Percentiles rank a stretch among this genome's conserved stretches.
Conservation (phyloP, 2,329 filamentous ascomycete species). For the Pseudogymnoascus sp. region DNA sequence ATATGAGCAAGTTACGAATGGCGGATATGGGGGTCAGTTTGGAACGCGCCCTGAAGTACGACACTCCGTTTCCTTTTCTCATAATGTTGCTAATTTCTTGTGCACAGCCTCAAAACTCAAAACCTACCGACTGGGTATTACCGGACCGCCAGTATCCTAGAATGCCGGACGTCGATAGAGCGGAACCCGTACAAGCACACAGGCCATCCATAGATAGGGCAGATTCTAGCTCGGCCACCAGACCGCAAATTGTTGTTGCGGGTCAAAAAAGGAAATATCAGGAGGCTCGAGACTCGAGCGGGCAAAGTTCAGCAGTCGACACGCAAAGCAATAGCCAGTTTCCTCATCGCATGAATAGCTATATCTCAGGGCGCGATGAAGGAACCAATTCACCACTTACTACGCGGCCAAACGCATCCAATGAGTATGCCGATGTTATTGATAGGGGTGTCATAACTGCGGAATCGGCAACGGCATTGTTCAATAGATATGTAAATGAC, state of each 20-base stretch:
- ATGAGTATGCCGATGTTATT: slow-evolving; percentile 37
- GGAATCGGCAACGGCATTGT: slow-evolving; percentile 47
- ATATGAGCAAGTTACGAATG: slow-evolving; percentile 30
- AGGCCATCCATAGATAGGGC: not conserved
- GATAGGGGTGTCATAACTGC: slow-evolving; percentile 52
- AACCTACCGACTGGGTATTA: slow-evolving; percentile 16
- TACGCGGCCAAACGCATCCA: slow-evolving; percentile 14
- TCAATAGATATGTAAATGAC: slow-evolving; percentile 49
- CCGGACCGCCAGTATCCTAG: slow-evolving; percentile 23
- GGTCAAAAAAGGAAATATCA: slow-evolving; percentile 29
- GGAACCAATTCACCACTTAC: not conserved
- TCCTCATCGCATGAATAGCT: not conserved
- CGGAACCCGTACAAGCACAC: slow-evolving; percentile 9
- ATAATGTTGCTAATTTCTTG: not conserved
- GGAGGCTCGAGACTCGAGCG: slow-evolving; percentile 19
- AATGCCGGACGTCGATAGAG: slow-evolving; percentile 21
- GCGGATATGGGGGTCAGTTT: slow-evolving; percentile 22
- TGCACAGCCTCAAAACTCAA: slow-evolving; percentile 4
- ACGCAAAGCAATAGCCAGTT: not conserved
- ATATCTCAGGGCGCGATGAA: not conserved
- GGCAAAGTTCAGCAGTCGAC: slow-evolving; percentile 4
- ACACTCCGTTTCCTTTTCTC: not conserved
- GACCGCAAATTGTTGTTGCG: slow-evolving; percentile 28
- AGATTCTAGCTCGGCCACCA: not conserved
- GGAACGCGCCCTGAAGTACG: slow-evolving; percentile 18